Evolutionary conservation across 768 basidiomycete species (phyloP).

Genomic region (Termitomyces sp.): DNA sequence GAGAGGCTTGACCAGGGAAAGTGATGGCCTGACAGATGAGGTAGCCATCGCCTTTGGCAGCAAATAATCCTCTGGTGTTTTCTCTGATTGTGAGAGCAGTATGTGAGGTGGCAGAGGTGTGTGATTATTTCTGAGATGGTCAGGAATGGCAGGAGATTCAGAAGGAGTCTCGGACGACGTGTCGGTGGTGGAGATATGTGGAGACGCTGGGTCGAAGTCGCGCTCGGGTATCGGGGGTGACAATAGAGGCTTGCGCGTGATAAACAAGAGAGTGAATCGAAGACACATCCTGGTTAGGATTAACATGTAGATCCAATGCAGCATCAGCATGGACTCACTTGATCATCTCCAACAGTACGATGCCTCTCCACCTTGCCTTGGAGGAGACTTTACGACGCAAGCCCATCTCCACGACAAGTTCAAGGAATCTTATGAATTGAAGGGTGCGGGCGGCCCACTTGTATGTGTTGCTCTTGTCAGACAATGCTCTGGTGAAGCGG

Average conservation of each 20-base stretch:
- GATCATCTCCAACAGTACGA: conserved; percentile 71
- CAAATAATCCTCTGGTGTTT: conserved; percentile 72
- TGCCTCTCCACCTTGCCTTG: conserved; percentile 65
- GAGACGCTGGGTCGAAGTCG: conserved; percentile 71
- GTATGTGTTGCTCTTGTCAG: conserved; percentile 61
- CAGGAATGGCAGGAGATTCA: conserved; percentile 52
- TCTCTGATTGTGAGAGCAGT: conserved; percentile 49
- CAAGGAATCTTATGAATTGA: conserved; percentile 71
- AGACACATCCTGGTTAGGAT: conserved; percentile 54
- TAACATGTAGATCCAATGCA: conserved; percentile 8
- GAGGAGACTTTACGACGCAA: conserved; percentile 64
- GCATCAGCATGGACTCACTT: conserved; percentile 54
- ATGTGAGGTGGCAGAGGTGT: conserved; percentile 59
- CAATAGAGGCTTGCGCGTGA: conserved; percentile 73
- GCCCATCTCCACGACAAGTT: conserved; percentile 88
- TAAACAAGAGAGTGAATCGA: conserved; percentile 63
- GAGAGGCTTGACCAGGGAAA: conserved; percentile 57
- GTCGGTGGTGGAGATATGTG: conserved; percentile 49
- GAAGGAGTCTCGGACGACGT: conserved; percentile 54
- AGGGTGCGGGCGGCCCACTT: conserved; percentile 74
- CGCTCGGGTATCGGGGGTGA: conserved; percentile 81
- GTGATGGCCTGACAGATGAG: conserved; percentile 64
- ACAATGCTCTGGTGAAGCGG: conserved; percentile 88
- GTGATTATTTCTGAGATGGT: conserved; percentile 79
- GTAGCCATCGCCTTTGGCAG: conserved; percentile 77